Conservation (phyloP, 2,329 filamentous ascomycete species). For the Clonostachys rosea region DNA sequence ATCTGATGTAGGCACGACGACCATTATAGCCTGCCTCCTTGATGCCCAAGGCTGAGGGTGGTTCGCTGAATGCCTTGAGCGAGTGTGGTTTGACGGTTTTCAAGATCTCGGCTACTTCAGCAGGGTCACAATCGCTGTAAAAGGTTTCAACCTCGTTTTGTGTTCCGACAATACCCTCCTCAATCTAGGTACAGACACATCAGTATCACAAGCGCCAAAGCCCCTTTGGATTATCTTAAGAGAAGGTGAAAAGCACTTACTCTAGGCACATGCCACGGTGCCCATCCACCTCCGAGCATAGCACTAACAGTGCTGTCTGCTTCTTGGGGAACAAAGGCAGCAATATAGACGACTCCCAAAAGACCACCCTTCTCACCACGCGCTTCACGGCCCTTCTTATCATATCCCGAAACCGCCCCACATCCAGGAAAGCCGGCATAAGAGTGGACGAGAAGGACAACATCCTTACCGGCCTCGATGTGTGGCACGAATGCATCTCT, state of each 20-base stretch:
- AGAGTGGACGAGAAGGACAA: constrained; percentile 35
- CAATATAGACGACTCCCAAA: constrained; percentile 24
- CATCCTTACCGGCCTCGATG: constrained; percentile 25
- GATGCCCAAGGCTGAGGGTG: constrained; percentile 11
- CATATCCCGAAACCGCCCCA: constrained; percentile 26
- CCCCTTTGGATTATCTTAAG: not conserved
- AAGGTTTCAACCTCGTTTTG: constrained; percentile 7
- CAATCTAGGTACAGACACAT: constrained; percentile 1
- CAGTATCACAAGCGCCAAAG: no score
- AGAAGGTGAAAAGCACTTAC: constrained; percentile 5
- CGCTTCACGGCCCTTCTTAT: constrained; percentile 20
- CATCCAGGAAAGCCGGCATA: constrained; percentile 34
- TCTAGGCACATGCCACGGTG: constrained; percentile 18
- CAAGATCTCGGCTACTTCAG: constrained; percentile 7
- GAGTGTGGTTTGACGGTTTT: constrained; percentile 1
- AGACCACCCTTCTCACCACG: constrained; percentile 29
- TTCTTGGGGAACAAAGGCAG: constrained; percentile 21
- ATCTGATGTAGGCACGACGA: constrained; percentile 14
- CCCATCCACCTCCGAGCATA: constrained; percentile 10
- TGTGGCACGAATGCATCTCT: constrained; percentile 17
- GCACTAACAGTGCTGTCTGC: constrained; percentile 14
- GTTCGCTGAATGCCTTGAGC: no score
- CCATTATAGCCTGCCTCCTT: constrained; percentile 20
- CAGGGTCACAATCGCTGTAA: constrained; percentile 13
- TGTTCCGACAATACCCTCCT: constrained; percentile 1